These are phyloP conservation scores for Stipa capillata DNA, from an alignment of 176 grass and related monocot genomes.

Conservation along the genomic window DNA sequence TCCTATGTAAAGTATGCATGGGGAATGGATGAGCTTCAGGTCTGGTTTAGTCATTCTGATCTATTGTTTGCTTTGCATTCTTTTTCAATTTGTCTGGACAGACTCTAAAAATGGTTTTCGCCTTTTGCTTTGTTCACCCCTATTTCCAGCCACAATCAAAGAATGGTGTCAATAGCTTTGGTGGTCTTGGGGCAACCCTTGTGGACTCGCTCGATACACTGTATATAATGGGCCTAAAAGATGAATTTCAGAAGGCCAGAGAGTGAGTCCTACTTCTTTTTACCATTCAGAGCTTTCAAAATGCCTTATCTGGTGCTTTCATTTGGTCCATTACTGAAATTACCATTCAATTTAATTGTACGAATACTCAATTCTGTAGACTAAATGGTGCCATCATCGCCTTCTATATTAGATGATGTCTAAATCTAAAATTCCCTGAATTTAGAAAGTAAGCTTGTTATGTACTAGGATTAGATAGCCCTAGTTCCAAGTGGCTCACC, in stretches of 20 bases:
- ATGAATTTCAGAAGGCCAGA: slow-evolving; percentile 95
- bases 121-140: neutral
- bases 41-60: slow-evolving; percentile 32
- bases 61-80: slow-evolving; percentile 13
- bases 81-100: slow-evolving; percentile 12
- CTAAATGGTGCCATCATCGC: neutral
- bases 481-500: neutral
- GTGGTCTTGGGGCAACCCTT: slow-evolving; percentile 94
- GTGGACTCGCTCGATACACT: slow-evolving; percentile 91
- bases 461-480: neutral
- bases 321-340: neutral
- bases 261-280: slow-evolving; percentile 65
- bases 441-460: slow-evolving; percentile 1
- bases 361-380: slow-evolving; percentile 13
- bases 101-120: neutral
- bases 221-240: slow-evolving; percentile 95
- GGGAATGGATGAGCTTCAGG: slow-evolving; percentile 98
- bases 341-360: neutral
- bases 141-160: slow-evolving; percentile 82
- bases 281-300: neutral
- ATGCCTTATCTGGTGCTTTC: neutral
- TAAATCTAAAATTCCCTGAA: neutral
- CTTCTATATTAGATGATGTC: neutral
- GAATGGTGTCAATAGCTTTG: slow-evolving; percentile 91
- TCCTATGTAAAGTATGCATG: slow-evolving; percentile 94